These are phyloP conservation scores for Cenchrus americanus DNA, from an alignment of 176 grass and related monocot species.

Conservation along the genomic window DNA sequence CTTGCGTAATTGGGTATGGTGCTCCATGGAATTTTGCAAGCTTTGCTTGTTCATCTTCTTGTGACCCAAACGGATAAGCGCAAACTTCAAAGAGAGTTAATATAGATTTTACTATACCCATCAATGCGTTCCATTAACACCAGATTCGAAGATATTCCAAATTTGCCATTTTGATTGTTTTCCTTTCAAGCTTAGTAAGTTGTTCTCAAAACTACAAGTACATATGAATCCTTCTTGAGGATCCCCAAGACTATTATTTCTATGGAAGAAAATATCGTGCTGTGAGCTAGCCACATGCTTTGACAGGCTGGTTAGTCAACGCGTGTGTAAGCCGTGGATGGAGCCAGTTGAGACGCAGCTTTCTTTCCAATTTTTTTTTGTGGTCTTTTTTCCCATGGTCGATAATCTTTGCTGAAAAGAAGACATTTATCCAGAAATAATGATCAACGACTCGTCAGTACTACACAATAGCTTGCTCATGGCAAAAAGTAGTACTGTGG, in stretches of 20 bases:
- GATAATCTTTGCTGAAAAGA: background rate
- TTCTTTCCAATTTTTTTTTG: background rate
- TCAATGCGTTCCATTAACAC: background rate
- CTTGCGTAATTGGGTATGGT: background rate
- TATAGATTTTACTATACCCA: background rate
- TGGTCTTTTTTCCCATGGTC: background rate
- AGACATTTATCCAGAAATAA: background rate
- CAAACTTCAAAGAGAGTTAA: background rate
- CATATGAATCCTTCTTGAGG: background rate
- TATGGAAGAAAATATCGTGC: background rate
- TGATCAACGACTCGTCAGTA: background rate
- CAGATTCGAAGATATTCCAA: background rate
- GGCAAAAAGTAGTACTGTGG: no score
- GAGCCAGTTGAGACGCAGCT: conserved; percentile 11
- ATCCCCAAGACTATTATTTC: background rate
- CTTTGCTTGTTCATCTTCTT: background rate
- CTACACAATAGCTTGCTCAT: background rate
- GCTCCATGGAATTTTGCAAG: background rate
- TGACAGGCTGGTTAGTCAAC: conserved; percentile 49
- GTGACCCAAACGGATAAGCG: background rate
- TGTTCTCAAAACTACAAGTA: background rate
- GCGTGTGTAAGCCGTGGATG: conserved; percentile 1
- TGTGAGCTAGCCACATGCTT: conserved; percentile 46
- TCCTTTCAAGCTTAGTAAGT: background rate
- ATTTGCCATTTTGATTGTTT: background rate